A percentile compares a stretch with the other conserved stretches of the same genome.
Evolutionary conservation across 805 yeast genomes (phyloP).

Genomic region (Metschnikowia continentalis): DNA sequence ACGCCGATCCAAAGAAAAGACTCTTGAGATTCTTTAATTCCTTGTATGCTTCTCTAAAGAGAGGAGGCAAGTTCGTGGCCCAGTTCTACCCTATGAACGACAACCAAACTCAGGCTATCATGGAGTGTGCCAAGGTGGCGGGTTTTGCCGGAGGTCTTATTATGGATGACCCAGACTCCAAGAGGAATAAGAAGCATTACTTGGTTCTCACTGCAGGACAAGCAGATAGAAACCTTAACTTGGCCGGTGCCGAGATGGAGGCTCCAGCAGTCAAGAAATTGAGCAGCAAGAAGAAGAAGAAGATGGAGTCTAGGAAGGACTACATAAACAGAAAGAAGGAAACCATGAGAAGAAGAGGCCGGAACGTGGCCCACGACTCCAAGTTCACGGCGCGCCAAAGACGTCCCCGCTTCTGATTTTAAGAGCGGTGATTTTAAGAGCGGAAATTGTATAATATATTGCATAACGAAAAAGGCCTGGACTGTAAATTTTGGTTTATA

Average conservation of each 20-base stretch:
- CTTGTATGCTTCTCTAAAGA: constrained; percentile 74
- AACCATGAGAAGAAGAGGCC: constrained; percentile 87
- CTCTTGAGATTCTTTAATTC: constrained; percentile 81
- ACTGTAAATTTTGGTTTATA: neutral
- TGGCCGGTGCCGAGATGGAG: constrained; percentile 79
- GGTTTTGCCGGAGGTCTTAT: constrained; percentile 97
- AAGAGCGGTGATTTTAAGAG: neutral
- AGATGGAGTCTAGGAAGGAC: constrained; percentile 70
- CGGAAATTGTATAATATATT: neutral
- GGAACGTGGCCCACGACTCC: constrained; percentile 82
- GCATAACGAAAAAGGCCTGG: neutral
- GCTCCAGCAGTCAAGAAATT: constrained; percentile 42
- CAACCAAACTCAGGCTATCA: constrained; percentile 70
- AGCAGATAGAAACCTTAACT: constrained; percentile 68
- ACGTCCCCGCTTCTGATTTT: constrained; percentile 36
- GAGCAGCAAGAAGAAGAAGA: constrained; percentile 47
- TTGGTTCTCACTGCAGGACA: constrained; percentile 85
- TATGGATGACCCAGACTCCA: constrained; percentile 89
- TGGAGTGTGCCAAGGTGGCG: constrained; percentile 82
- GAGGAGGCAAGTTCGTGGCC: constrained; percentile 97
- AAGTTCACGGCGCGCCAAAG: constrained; percentile 82
- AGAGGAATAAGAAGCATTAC: constrained; percentile 86
- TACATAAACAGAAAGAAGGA: constrained; percentile 90
- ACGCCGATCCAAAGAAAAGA: constrained; percentile 80
- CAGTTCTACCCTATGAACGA: constrained; percentile 95